Base-by-base conservation (phyloP, 129 eudicot genomes). In the Chrysanthemum makinoi region DNA sequence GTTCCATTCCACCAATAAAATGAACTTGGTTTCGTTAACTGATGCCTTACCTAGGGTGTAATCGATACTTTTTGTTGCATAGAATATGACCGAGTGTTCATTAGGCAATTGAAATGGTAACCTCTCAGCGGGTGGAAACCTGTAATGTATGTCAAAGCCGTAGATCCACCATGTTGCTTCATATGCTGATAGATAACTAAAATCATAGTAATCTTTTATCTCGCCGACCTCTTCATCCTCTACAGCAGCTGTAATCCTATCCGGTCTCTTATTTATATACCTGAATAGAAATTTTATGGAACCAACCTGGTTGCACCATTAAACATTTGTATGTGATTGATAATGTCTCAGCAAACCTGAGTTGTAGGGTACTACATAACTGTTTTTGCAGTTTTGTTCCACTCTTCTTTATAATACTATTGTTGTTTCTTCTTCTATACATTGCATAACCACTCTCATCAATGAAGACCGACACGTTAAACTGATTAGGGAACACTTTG, bases 271-370 rank as follows among this genome's bases (percentile, higher is more conserved):
- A 8, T 62, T 24, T 12, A 13, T 62, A 3, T 62, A 33, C 13
- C 6, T n/a, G 18, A 33, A 30, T 0, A 33, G 11, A 62, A 22
- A 59, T 11, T 24, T 22, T 12, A 62, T n/a, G 2, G 68, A 62
- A 15, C 20, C n/a, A 14, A 30, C 10, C 0, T 62, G 68, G 35
- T 62, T 62, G 20, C 68, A 62, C 68, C 68, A 62, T 26, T 62
- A 49, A 6, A 62, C 68, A 24, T 62, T 62, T 6, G 33, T 11
- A 35, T 62, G 50, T 1, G 68, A 47, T 5, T 62, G 47, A 9
- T 33, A 62, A 9, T 5, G 1, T 33, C n/a, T 62, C 7, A 62
- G 18, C 2, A 62, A 30, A 62, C n/a, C 35, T 14, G 16, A 1
- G 9, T 54, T 54, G 17, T 59, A 59, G 1, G 65, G 44, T 6